These are phyloP conservation scores for Dothidotthia symphoricarpi DNA, from an alignment of 2,329 filamentous ascomycete genomes.

Conservation along the genomic window DNA sequence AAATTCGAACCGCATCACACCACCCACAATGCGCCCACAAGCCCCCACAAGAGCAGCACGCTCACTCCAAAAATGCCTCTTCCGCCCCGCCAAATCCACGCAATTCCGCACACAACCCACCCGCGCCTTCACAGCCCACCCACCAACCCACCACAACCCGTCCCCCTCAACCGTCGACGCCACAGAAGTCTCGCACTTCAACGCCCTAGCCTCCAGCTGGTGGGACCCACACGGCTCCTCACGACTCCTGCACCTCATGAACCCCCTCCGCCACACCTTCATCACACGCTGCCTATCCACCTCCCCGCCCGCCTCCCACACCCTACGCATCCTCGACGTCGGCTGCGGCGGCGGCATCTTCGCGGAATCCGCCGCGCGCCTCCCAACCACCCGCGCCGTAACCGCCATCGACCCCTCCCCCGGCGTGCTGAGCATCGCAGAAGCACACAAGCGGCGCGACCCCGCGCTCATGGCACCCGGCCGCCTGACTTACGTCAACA, in stretches of 20 bases:
- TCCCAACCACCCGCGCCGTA: slow-evolving; percentile 62
- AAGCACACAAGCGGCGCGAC: slow-evolving; percentile 71
- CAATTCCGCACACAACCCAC: slow-evolving; percentile 3
- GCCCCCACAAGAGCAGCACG: slow-evolving; percentile 7
- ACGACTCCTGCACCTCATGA: slow-evolving; percentile 93
- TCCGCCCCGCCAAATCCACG: not conserved
- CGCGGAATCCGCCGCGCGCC: slow-evolving; percentile 77
- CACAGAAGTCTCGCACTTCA: slow-evolving; percentile 91
- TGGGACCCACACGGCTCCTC: slow-evolving; percentile 96
- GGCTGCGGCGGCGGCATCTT: slow-evolving; percentile 97
- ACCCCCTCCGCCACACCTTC: slow-evolving; percentile 92
- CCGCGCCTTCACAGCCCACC: slow-evolving; percentile 18
- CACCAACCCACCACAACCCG: slow-evolving; percentile 18
- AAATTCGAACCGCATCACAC: too few relatives aligned
- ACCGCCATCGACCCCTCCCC: slow-evolving; percentile 76
- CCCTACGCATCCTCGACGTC: slow-evolving; percentile 78
- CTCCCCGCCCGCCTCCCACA: slow-evolving; percentile 32
- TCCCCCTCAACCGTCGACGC: slow-evolving; percentile 61
- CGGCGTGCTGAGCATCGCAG: slow-evolving; percentile 71
- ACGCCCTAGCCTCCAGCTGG: slow-evolving; percentile 87
- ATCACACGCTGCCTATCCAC: slow-evolving; percentile 66
- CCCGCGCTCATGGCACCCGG: slow-evolving; percentile 61
- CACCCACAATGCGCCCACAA: slow-evolving; percentile 13
- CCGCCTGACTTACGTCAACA: slow-evolving; percentile 68
- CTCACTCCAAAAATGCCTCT: slow-evolving; percentile 7